phyloP scores from a whole-genome alignment of 2,329 filamentous ascomycete species.

The Verticillium dahliae region DNA sequence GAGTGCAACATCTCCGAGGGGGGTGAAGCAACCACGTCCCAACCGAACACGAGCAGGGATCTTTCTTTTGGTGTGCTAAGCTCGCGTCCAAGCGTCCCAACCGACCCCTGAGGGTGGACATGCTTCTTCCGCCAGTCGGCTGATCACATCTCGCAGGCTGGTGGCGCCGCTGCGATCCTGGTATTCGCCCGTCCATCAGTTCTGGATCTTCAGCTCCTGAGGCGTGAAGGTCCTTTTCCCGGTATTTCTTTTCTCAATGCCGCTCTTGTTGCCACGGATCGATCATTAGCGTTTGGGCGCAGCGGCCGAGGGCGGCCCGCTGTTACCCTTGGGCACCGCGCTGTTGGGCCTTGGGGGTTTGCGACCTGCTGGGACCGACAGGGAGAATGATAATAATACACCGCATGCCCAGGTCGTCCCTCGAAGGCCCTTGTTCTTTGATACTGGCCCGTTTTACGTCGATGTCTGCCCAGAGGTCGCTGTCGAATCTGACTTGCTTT shows the following conservation, averaged over 20 bases:
- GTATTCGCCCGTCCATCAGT: not conserved
- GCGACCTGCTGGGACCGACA: too few relatives aligned
- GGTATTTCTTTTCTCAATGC: not conserved
- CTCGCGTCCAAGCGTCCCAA: not conserved
- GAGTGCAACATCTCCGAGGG: too few relatives aligned
- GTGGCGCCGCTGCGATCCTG: not conserved
- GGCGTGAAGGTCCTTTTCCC: not conserved
- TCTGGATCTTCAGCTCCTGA: not conserved
- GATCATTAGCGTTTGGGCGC: not conserved
- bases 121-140: not conserved
- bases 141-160: not conserved
- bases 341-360: too few relatives aligned
- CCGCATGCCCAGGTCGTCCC: too few relatives aligned
- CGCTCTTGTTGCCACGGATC: not conserved
- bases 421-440: too few relatives aligned
- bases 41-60: not conserved
- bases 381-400: too few relatives aligned
- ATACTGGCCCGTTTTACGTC: too few relatives aligned
- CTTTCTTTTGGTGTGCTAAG: not conserved
- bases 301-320: not conserved
- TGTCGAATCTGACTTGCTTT: too few relatives aligned
- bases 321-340: not conserved
- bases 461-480: too few relatives aligned
- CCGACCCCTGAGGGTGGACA: not conserved
- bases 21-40: not conserved